These are phyloP conservation scores for Picea engelmannii DNA, from an alignment of 83 land plant genomes.

Conservation along the genomic window DNA sequence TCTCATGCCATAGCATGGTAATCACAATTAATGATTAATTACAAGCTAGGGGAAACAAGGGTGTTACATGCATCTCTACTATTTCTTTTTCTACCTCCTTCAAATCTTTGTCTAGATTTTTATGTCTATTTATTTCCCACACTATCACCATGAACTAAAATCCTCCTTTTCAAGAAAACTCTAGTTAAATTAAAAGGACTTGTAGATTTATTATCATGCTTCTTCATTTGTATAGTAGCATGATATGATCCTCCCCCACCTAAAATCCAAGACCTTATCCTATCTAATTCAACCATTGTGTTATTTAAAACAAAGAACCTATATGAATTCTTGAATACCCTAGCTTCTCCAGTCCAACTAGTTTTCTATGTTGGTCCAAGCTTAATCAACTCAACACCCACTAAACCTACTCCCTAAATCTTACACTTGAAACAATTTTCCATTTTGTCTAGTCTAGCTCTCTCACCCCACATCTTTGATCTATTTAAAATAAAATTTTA, in stretches of 20 bases:
- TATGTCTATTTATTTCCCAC: background rate
- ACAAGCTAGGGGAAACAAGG: too few species aligned
- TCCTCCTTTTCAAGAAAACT: background rate
- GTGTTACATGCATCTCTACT: background rate
- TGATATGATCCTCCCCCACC: background rate
- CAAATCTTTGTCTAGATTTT: background rate
- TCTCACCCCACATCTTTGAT: too few species aligned
- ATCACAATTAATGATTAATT: too few species aligned
- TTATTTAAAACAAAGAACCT: background rate
- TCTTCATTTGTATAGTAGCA: background rate
- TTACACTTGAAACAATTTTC: too few species aligned
- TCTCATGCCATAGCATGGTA: too few species aligned
- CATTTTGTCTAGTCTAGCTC: too few species aligned
- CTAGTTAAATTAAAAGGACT: background rate
- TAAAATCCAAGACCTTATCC: background rate
- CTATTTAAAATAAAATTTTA: too few species aligned
- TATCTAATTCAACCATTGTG: background rate
- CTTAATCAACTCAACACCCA: too few species aligned
- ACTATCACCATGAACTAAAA: background rate
- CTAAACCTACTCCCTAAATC: too few species aligned
- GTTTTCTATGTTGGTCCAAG: too few species aligned
- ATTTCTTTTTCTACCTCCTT: background rate
- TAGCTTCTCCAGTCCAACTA: background rate
- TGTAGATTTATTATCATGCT: background rate
- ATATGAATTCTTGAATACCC: background rate